A percentile compares a stretch with the other conserved stretches of the same genome.
These are phyloP conservation scores for Colletotrichum chlorophyti DNA, from an alignment of 2,329 filamentous ascomycete genomes.

Conservation along the genomic window DNA sequence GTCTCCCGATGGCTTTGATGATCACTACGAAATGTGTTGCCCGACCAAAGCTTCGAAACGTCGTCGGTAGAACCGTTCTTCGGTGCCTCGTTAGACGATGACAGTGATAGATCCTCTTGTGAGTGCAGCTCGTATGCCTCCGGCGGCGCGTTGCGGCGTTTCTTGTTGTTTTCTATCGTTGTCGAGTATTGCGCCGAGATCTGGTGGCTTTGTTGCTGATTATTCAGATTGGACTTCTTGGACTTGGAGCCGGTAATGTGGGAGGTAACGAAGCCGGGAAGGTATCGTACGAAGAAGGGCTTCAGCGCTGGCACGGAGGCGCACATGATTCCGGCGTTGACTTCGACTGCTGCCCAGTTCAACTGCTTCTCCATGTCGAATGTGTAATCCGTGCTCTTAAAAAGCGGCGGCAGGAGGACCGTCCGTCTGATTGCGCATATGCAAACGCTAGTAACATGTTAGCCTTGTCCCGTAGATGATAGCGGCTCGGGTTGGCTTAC, in stretches of 20 bases:
- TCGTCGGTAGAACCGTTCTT: conserved; percentile 5
- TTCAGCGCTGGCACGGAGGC: conserved; percentile 30
- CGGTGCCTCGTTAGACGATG: conserved; percentile 1
- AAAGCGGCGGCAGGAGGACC: conserved; percentile 34
- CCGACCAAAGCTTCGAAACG: conserved; percentile 23
- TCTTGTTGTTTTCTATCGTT: conserved; percentile 21
- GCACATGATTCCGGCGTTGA: conserved; percentile 28
- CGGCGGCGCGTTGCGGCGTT: conserved; percentile 24
- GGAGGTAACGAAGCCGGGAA: conserved; percentile 26
- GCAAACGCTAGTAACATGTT: conserved; percentile 34
- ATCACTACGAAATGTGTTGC: conserved; percentile 4
- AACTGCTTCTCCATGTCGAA: conserved; percentile 37
- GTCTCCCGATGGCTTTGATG: background rate
- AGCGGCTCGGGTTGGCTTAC: background rate
- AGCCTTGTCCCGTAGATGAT: background rate
- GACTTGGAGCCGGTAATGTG: background rate
- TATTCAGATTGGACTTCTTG: background rate
- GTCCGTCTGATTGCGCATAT: conserved; percentile 39
- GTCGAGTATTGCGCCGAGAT: conserved; percentile 5
- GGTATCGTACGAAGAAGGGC: conserved; percentile 30
- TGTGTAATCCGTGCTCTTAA: conserved; percentile 35
- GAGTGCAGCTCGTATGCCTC: conserved; percentile 28
- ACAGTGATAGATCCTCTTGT: conserved; percentile 6
- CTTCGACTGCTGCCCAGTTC: conserved; percentile 35
- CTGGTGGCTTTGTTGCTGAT: conserved; percentile 10